Conservation (phyloP, 495 filamentous ascomycete species). For the Filosporella fistucella region DNA sequence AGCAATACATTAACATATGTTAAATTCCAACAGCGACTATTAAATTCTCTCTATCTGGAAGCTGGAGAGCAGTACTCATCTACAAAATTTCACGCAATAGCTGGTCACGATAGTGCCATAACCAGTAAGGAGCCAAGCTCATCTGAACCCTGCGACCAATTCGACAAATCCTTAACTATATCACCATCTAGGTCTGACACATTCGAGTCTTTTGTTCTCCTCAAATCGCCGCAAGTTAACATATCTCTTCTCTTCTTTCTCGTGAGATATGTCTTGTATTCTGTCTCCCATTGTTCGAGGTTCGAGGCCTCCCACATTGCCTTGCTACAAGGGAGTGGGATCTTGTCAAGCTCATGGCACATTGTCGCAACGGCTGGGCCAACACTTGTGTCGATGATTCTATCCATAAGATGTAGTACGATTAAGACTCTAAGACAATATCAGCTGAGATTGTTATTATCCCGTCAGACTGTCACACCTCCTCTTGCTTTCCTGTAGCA, state of each 20-base stretch:
- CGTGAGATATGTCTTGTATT: not conserved
- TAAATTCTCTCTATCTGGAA: no score
- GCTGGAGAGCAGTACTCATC: no score
- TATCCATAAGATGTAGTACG: conserved; percentile 2
- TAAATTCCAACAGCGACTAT: no score
- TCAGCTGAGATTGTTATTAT: no score
- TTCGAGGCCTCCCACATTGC: conserved; percentile 8
- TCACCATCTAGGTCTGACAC: not conserved
- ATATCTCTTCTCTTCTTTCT: not conserved
- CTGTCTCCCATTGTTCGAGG: conserved; percentile 1
- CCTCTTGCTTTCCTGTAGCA: conserved; percentile 7
- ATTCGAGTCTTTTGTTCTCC: not conserved
- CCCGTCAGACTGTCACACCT: not conserved
- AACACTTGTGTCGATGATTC: conserved; percentile 1
- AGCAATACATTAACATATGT: no score
- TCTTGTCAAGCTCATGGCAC: not conserved
- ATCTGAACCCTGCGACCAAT: not conserved
- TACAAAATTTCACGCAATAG: no score
- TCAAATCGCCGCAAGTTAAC: not conserved
- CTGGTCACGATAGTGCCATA: no score
- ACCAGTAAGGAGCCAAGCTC: no score
- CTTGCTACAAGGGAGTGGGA: conserved; percentile 9
- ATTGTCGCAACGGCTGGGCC: not conserved
- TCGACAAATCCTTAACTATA: not conserved
- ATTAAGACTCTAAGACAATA: not conserved